Percentiles rank a stretch among this genome's conserved stretches.
Conservation (phyloP, 805 yeast genomes). For the Metschnikowia colocasiae region DNA sequence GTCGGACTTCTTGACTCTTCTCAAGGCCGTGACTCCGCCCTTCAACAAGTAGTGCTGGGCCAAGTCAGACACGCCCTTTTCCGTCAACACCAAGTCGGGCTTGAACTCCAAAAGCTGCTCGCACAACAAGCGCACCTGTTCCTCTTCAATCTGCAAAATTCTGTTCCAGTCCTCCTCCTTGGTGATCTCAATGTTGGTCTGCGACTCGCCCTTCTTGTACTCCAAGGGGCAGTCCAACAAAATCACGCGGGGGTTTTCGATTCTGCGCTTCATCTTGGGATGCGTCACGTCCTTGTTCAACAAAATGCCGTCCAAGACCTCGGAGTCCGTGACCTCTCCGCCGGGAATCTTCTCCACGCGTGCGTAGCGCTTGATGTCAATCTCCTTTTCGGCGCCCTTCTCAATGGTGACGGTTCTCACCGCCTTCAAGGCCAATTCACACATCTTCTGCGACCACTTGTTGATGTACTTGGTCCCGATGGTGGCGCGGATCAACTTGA, state of each 20-base stretch:
- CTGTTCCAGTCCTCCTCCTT: slow-evolving; percentile 96
- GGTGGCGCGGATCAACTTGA: slow-evolving; percentile 79
- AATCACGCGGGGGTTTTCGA: slow-evolving; percentile 84
- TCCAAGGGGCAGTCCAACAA: slow-evolving; percentile 95
- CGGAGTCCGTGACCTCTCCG: slow-evolving; percentile 89
- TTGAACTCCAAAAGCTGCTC: slow-evolving; percentile 78
- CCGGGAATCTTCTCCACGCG: slow-evolving; percentile 97
- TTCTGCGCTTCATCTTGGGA: slow-evolving; percentile 91
- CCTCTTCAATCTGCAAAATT: slow-evolving; percentile 94
- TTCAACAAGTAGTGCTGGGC: slow-evolving; percentile 95
- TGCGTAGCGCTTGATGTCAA: slow-evolving; percentile 89
- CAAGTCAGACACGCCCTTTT: slow-evolving; percentile 95
- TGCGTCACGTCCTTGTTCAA: slow-evolving; percentile 97
- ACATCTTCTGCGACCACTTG: slow-evolving; percentile 90
- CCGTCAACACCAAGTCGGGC: slow-evolving; percentile 94
- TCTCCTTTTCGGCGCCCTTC: slow-evolving; percentile 64
- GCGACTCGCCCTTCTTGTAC: slow-evolving; percentile 98
- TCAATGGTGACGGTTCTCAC: slow-evolving; percentile 76
- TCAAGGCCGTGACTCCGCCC: slow-evolving; percentile 86
- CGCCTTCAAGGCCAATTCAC: slow-evolving; percentile 80
- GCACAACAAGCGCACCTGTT: slow-evolving; percentile 85
- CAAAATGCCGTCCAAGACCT: slow-evolving; percentile 86
- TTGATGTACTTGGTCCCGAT: slow-evolving; percentile 94
- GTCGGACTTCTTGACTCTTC: slow-evolving; percentile 94
- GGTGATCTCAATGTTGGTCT: slow-evolving; percentile 94